Conservation (phyloP, 768 basidiomycete species). For the Auriscalpium orientale region DNA sequence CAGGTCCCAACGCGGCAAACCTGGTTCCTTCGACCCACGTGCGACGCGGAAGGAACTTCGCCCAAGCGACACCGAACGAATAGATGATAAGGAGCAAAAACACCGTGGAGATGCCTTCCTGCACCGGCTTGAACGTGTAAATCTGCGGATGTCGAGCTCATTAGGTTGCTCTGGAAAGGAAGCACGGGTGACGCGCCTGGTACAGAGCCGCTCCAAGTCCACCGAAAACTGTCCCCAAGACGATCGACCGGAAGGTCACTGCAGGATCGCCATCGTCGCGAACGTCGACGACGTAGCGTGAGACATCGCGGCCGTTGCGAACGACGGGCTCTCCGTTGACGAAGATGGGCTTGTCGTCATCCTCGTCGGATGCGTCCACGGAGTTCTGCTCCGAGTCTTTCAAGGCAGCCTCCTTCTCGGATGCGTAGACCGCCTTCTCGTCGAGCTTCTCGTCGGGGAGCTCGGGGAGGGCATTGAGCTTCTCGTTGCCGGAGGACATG, state of each 20-base stretch:
- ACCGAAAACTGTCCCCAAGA: conserved; percentile 49
- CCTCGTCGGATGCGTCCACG: background rate
- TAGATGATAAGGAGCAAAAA: conserved; percentile 52
- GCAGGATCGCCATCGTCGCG: conserved; percentile 52
- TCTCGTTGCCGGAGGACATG: no score
- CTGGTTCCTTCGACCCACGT: conserved; percentile 38
- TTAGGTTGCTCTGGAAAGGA: background rate
- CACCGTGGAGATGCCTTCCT: conserved; percentile 43
- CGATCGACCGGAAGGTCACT: conserved; percentile 47
- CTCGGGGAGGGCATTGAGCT: background rate
- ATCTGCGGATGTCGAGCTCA: conserved; percentile 29
- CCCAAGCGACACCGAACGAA: conserved; percentile 43
- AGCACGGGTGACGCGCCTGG: conserved; percentile 31
- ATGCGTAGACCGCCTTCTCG: background rate
- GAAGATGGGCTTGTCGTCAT: background rate
- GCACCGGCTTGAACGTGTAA: conserved; percentile 52
- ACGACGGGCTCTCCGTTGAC: conserved; percentile 21
- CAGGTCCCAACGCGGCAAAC: conserved; percentile 31
- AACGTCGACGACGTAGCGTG: conserved; percentile 45
- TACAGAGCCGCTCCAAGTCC: conserved; percentile 50
- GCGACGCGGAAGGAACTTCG: conserved; percentile 35
- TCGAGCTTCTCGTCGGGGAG: background rate
- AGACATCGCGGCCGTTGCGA: conserved; percentile 38
- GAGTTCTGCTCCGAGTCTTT: background rate
- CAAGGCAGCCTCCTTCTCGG: background rate